Evolutionary conservation across 2,329 filamentous ascomycete genomes (phyloP).

Genomic region (Fusarium austroafricanum): DNA sequence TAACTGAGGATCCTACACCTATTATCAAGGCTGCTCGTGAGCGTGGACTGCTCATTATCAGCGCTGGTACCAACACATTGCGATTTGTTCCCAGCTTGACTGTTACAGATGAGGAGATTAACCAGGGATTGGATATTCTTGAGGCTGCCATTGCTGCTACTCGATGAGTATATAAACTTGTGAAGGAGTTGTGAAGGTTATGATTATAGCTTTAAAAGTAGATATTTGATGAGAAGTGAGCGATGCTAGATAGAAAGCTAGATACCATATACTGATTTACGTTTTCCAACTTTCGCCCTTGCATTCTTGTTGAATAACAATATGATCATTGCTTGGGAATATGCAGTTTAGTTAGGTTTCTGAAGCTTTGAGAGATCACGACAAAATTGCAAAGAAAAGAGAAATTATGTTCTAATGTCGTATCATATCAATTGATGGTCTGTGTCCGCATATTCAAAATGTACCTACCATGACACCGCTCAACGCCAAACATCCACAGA

Average conservation of each 20-base stretch:
- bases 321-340: not conserved
- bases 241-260: slow-evolving; percentile 28
- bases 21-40: slow-evolving; percentile 89
- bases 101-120: slow-evolving; percentile 84
- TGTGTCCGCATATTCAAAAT: slow-evolving; percentile 26
- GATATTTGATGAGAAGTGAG: slow-evolving; percentile 19
- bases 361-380: not conserved
- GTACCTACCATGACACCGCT: slow-evolving; percentile 26
- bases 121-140: slow-evolving; percentile 79
- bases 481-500: slow-evolving; percentile 34
- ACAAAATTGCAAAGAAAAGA: not conserved
- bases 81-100: slow-evolving; percentile 90
- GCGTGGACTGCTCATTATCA: slow-evolving; percentile 89
- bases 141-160: slow-evolving; percentile 70
- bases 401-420: not conserved
- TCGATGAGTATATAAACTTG: slow-evolving; percentile 39
- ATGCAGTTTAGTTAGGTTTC: not conserved
- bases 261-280: slow-evolving; percentile 37
- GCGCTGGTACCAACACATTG: slow-evolving; percentile 90
- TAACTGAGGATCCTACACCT: slow-evolving; percentile 76
- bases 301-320: not conserved
- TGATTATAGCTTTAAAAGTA: slow-evolving; percentile 10
- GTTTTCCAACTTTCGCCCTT: not conserved
- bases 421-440: slow-evolving; percentile 23
- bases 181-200: not conserved